A percentile compares a stretch with the other conserved stretches of the same genome.
Evolutionary conservation across 1,284 basidiomycete species (phyloP).

Genomic region (Exsudoporus floridanus): DNA sequence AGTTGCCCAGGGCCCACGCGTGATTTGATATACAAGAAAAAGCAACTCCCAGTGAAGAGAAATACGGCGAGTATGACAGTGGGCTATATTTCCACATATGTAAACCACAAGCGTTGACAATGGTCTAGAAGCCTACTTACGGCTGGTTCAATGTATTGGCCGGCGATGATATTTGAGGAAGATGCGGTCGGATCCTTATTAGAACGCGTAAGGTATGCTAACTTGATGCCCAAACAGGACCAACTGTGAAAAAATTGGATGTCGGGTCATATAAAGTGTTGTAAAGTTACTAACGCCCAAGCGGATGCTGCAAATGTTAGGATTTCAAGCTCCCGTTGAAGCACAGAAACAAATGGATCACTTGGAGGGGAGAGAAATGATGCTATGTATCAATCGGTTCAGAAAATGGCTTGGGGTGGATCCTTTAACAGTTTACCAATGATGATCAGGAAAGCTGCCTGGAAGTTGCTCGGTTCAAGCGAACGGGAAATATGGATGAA

Average conservation of each 20-base stretch:
- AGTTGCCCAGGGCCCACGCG: conserved; percentile 66
- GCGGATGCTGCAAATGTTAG: conserved; percentile 48
- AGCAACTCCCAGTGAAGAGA: conserved; percentile 59
- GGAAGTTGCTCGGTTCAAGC: conserved; percentile 8
- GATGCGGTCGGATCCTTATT: conserved; percentile 44
- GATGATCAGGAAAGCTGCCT: conserved; percentile 69
- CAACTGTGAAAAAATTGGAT: conserved; percentile 44
- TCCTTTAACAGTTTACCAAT: conserved; percentile 44
- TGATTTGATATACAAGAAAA: conserved; percentile 66
- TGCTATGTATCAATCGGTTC: conserved; percentile 38
- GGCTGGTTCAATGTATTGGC: conserved; percentile 58
- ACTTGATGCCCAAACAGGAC: conserved; percentile 63
- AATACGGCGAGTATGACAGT: conserved; percentile 64
- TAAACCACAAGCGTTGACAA: conserved; percentile 2
- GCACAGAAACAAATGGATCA: conserved; percentile 64
- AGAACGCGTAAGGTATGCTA: conserved; percentile 59
- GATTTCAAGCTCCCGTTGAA: conserved; percentile 70
- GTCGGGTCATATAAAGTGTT: background rate
- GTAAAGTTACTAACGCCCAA: conserved; percentile 59
- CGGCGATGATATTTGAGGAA: conserved; percentile 43
- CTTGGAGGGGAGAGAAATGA: conserved; percentile 66
- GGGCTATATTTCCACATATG: conserved; percentile 39
- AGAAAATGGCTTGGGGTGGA: background rate
- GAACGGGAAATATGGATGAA: background rate
- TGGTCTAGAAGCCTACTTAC: conserved; percentile 37